These are phyloP conservation scores for Neurospora sp. DNA, from an alignment of 2,329 filamentous ascomycete species.

Conservation along the genomic window DNA sequence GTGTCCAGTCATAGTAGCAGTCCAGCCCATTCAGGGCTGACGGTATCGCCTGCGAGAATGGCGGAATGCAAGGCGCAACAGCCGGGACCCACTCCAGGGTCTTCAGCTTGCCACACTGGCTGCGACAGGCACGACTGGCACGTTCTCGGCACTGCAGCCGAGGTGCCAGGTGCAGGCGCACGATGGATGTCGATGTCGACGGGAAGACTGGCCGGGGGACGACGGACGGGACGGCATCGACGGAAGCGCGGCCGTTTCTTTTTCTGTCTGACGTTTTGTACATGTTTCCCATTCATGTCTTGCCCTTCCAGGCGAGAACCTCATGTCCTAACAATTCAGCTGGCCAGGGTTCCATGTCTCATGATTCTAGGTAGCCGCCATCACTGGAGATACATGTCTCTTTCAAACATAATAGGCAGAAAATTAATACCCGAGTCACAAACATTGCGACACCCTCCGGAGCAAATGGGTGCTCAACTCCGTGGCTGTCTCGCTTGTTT, in stretches of 20 bases:
- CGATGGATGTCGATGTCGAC: not conserved
- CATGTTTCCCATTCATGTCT: not conserved
- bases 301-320: not conserved
- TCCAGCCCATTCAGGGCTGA: slow-evolving; percentile 13
- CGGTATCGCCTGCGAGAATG: slow-evolving; percentile 18
- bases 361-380: not conserved
- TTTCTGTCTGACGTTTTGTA: not conserved
- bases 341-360: not conserved
- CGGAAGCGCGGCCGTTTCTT: not conserved
- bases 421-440: not conserved
- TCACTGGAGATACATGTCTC: not conserved
- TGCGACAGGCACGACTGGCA: not conserved
- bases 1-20: not conserved
- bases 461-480: not conserved
- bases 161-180: not conserved
- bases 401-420: not conserved
- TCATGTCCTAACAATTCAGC: not conserved
- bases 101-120: not conserved
- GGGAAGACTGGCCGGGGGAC: not conserved
- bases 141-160: not conserved
- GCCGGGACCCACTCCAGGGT: not conserved
- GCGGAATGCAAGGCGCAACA: slow-evolving; percentile 9
- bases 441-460: not conserved
- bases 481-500: not conserved
- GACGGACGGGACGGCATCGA: not conserved